Evolutionary conservation across 2,329 filamentous ascomycete genomes (phyloP), one percentile per base, ranked within the genome.

Genomic region (Epichloe hybrida): DNA sequence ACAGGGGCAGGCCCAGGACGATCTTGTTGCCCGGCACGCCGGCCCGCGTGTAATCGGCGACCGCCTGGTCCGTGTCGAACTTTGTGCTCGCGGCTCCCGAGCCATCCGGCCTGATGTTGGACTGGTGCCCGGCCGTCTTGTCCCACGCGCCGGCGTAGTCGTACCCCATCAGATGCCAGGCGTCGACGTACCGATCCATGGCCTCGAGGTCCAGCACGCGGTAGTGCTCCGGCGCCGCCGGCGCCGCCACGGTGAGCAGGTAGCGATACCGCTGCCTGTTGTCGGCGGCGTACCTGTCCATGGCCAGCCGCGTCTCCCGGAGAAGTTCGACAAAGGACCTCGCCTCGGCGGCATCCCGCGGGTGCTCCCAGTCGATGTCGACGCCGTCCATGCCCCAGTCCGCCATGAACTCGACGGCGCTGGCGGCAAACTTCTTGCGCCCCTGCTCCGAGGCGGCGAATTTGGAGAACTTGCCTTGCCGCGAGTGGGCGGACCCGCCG

Each of bases 401-500:
- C 51, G 81, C 78, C 38, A 94, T 72, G 42, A 93, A 66, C 51
- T 76, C 70, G 4, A 89, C 81, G 7, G 86, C 83, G 20, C 76
- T 80, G 13, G 73, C 64, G 1, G 86, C 87, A 62, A 95, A 94
- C 2, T 56, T 74, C 53, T 70, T 68, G 12, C 87, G 77, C 7
- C 83, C 80, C 5, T 72, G 69, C 0, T 74, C 71, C 0, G 82
- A 83, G 17, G 79, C 79, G 0, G 79, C 80, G 0, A 83, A 77
- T 6, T 70, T 69, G 1, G 79, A 72, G 61, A 91, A 88, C 58
- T 86, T 84, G 49, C 76, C 60, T 39, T 60, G 39, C 39, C 54
- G 67, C 3, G 83, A 86, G 63, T 85, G 88, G 0, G 80, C 86
- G 81, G 83, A 93, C 15, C 88, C 88, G 40, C 88, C 88, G 53